Evolutionary conservation across 169 alveolate species (phyloP), one percentile per base, ranked within the genome.

Genomic region (Plasmodium knowlesi): DNA sequence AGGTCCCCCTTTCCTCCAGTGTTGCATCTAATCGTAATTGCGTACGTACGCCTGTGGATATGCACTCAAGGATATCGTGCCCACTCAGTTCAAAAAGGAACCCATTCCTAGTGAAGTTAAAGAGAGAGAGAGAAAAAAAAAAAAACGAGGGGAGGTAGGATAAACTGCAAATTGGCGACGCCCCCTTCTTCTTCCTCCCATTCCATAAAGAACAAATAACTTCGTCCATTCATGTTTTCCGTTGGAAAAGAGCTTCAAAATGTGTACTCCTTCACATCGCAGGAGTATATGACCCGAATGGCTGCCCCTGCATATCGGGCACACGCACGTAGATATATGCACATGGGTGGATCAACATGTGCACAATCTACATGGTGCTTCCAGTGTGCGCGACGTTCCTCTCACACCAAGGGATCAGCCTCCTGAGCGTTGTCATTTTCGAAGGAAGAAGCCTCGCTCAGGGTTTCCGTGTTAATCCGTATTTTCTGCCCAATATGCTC

Each of bases 351-450:
- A 67, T 28, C 76, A 5, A 67, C 76, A 25, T 67, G 14, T 67
- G 37, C 37, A n/a, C 37, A 6, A 67, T 67, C 37, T 19, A n/a
- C 22, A 22, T 30, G 12, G 9, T 10, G 1, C 41, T 78, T 78
- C 37, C 61, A n/a, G 28, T 34, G 53, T 30, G 22, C 10, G 37
- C 16, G 39, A 28, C 57, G 37, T 9, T 37, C n/a, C 4, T 16
- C 22, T 84, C 79, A 84, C 16, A 84, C 93, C 80, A 86, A 76
- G 8, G 86, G 93, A 43, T 86, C 93, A n/a, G 78, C 86, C 67
- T 86, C 93, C n/a, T 39, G 43, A n/a, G 39, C 79, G 46, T 88
- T 79, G 37, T 78, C 74, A 79, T 88, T 88, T 46, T 88, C 94
- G 50, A 43, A 88, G 46, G 94, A 54, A 43, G 88, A 28, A 12